Percentiles rank a stretch among this genome's conserved stretches.
These are phyloP conservation scores for Sphaerulina vaccinii DNA, from an alignment of 2,329 filamentous ascomycete genomes.

Conservation along the genomic window DNA sequence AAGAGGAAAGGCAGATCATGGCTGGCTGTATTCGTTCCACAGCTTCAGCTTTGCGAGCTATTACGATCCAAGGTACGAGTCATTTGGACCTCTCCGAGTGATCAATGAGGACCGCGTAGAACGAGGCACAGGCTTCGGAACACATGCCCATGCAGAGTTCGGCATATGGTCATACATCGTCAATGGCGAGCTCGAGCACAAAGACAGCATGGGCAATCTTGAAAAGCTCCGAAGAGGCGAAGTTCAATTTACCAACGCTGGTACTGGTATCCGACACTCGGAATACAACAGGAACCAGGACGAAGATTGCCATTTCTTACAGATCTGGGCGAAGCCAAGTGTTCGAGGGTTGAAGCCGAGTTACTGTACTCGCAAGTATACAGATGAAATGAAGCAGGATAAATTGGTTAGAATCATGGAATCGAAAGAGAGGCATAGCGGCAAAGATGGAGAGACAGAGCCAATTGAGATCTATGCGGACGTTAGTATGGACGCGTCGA, in stretches of 20 bases:
- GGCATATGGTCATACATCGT: slow-evolving; percentile 89
- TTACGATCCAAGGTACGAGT: slow-evolving; percentile 64
- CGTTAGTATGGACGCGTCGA: slow-evolving; percentile 75
- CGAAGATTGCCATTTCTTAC: slow-evolving; percentile 77
- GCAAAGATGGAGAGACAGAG: slow-evolving; percentile 65
- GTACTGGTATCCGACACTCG: slow-evolving; percentile 74
- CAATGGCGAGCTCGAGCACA: slow-evolving; percentile 81
- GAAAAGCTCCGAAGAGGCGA: slow-evolving; percentile 75
- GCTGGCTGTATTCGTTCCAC: slow-evolving; percentile 85
- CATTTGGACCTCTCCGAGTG: slow-evolving; percentile 75
- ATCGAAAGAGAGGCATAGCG: slow-evolving; percentile 62
- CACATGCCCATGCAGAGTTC: slow-evolving; percentile 80
- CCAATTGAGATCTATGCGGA: slow-evolving; percentile 84
- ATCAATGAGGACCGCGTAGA: slow-evolving; percentile 86
- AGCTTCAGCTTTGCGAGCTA: slow-evolving; percentile 78
- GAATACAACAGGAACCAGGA: slow-evolving; percentile 75
- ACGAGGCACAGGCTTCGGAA: slow-evolving; percentile 73
- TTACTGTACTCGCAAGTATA: slow-evolving; percentile 74
- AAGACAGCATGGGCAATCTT: slow-evolving; percentile 73
- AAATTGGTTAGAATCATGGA: slow-evolving; percentile 74
- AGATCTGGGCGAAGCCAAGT: slow-evolving; percentile 86
- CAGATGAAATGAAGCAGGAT: slow-evolving; percentile 69
- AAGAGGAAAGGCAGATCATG: slow-evolving; percentile 76
- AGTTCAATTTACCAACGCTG: slow-evolving; percentile 88
- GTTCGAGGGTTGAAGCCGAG: slow-evolving; percentile 67